A percentile compares a stretch with the other conserved stretches of the same genome.
Conservation (phyloP, 257 asterid genomes). For the Oldenlandia corymbosa region DNA sequence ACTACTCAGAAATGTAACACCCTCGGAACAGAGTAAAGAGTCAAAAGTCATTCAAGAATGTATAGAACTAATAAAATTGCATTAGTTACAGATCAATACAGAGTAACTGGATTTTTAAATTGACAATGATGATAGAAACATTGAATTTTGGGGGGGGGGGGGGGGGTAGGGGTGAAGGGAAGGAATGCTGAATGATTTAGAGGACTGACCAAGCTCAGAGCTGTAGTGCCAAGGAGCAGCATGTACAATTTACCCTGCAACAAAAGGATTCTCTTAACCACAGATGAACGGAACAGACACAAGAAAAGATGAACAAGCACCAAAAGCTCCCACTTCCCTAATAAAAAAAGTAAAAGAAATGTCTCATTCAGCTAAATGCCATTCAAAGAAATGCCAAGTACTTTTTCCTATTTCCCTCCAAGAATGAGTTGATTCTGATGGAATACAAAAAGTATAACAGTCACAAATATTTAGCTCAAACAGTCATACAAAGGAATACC, state of each 20-base stretch:
- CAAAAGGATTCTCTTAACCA: conserved; percentile 22
- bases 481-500: conserved; percentile 26
- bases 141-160: too few species aligned
- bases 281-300: conserved; percentile 8
- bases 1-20: neutral
- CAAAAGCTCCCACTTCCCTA: neutral
- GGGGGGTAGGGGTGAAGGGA: too few species aligned
- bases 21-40: neutral
- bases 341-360: neutral
- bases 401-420: neutral
- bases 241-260: conserved; percentile 67
- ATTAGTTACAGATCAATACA: too few species aligned
- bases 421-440: neutral
- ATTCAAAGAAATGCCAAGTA: neutral
- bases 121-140: neutral
- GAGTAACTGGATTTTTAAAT: conserved; percentile 2
- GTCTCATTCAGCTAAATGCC: conserved; percentile 9
- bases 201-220: conserved; percentile 70
- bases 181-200: conserved; percentile 9
- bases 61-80: neutral
- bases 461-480: neutral
- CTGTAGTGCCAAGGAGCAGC: conserved; percentile 83
- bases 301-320: too few species aligned
- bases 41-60: neutral
- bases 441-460: neutral